Conservation (phyloP, 2,329 filamentous ascomycete species). For the Aspergillus tubingensis region DNA sequence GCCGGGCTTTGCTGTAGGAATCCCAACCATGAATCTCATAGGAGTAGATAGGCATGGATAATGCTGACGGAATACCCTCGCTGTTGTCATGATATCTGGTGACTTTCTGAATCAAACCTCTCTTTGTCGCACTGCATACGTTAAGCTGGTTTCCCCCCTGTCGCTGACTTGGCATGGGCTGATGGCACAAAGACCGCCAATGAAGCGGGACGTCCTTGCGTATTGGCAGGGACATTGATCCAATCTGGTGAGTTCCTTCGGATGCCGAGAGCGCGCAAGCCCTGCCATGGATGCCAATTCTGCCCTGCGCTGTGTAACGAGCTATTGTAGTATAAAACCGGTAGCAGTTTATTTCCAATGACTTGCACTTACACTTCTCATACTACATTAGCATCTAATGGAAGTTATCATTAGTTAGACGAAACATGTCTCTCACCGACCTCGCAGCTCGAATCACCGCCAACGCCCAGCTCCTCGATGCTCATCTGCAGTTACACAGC, state of each 20-base stretch:
- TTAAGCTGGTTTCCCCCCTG: no score
- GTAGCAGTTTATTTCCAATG: no score
- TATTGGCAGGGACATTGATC: background rate
- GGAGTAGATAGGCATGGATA: background rate
- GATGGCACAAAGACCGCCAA: no score
- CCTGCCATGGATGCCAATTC: background rate
- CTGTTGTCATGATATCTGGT: background rate
- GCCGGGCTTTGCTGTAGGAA: background rate
- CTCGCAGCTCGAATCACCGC: background rate
- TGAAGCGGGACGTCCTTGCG: no score
- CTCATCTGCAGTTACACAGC: background rate
- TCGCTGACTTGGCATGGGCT: no score
- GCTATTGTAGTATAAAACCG: no score
- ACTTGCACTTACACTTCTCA: no score
- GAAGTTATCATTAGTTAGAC: background rate
- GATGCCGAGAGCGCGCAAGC: background rate
- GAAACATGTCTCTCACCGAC: background rate
- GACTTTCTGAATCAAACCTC: no score
- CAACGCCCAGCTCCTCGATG: background rate
- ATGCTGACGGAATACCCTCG: background rate
- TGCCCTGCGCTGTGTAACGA: background rate
- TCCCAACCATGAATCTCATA: background rate
- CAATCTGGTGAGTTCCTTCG: background rate
- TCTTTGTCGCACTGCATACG: no score
- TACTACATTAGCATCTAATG: no score